Conservation (phyloP, 371 early-diverging fungal species). For the Lichtheimia ornata region DNA sequence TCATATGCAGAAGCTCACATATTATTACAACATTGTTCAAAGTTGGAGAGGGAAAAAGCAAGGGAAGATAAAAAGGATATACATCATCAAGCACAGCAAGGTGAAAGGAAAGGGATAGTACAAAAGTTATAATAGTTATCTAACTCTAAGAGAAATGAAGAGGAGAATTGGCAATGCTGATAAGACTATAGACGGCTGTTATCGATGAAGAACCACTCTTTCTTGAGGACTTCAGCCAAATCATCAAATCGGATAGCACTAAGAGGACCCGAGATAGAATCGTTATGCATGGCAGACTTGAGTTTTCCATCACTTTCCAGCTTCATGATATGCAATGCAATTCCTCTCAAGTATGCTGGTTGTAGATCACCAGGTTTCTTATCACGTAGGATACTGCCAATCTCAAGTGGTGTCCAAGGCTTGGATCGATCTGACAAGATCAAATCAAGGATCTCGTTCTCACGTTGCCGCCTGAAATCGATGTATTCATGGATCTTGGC, state of each 20-base stretch:
- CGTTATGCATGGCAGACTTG: constrained; percentile 3
- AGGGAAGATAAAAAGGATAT: too few species aligned
- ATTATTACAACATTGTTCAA: too few species aligned
- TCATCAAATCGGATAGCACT: constrained; percentile 3
- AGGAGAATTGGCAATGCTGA: too few species aligned
- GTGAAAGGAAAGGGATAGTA: too few species aligned
- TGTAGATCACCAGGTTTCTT: constrained; percentile 9
- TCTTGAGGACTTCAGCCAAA: constrained; percentile 13
- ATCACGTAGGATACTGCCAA: constrained; percentile 9
- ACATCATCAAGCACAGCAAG: too few species aligned
- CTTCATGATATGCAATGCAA: constrained; percentile 23
- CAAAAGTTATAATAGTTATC: too few species aligned
- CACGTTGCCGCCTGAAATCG: constrained; percentile 21
- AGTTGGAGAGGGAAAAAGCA: too few species aligned
- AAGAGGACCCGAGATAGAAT: neutral
- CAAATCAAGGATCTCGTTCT: constrained; percentile 29
- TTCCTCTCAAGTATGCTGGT: constrained; percentile 18
- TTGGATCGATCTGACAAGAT: constrained; percentile 20
- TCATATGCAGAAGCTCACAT: too few species aligned
- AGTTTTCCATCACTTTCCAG: constrained; percentile 18
- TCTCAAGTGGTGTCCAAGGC: constrained; percentile 24
- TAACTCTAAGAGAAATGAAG: too few species aligned
- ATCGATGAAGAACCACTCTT: constrained; percentile 15
- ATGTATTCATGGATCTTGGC: constrained; percentile 30
- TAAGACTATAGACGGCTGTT: constrained; percentile 13